Base-by-base conservation (phyloP, 192 early-diverging fungal species). In the Phycomyces blakesleeanus region DNA sequence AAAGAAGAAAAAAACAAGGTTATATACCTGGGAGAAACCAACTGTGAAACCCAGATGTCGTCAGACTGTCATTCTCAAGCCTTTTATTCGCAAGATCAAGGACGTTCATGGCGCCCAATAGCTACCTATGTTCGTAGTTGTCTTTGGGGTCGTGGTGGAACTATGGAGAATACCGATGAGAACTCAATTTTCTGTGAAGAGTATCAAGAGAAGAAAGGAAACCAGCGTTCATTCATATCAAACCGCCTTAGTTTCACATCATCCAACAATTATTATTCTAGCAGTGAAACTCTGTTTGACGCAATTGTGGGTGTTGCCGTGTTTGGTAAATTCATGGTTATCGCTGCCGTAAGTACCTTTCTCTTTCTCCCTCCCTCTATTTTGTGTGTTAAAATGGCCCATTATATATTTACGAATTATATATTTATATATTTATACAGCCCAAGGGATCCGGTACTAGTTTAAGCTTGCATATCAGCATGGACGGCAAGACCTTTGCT, bases 1-100 rank as follows among this genome's bases (percentile, higher is more conserved):
- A 90, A 93, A 14, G 80, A 86, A 0, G 79, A 91, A 27, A 74
- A 84, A 2, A 91, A 93, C 61, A 97, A 91, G 81, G 60, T 94
- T 25, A 82, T 94, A 20, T 97, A 84, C 64, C 59, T 93, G 47
- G 92, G 86, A 21, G 80, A 84, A 54, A 70, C 62, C 12, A 67
- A 64, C 5, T 91, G 89, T 60, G 63, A 66, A 5, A 53, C 60
- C 15, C 66, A 75, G 0, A 64, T 80, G 25, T 61, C 73, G 0
- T 18, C 66, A 18, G 64, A 71, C 8, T 99, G 97, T 64, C 86
- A 84, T 61, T 81, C 87, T 12, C 79, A 85, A 59, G 90, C 89
- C 3, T 92, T 81, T 62, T 80, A 87, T 54, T 87, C 89, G 3
- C 75, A 66, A 20, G 81, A 94, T 59, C 73, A 82, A 34, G 95